Evolutionary conservation across 2,329 filamentous ascomycete genomes (phyloP).

Genomic region (Gnomoniopsis sp.): DNA sequence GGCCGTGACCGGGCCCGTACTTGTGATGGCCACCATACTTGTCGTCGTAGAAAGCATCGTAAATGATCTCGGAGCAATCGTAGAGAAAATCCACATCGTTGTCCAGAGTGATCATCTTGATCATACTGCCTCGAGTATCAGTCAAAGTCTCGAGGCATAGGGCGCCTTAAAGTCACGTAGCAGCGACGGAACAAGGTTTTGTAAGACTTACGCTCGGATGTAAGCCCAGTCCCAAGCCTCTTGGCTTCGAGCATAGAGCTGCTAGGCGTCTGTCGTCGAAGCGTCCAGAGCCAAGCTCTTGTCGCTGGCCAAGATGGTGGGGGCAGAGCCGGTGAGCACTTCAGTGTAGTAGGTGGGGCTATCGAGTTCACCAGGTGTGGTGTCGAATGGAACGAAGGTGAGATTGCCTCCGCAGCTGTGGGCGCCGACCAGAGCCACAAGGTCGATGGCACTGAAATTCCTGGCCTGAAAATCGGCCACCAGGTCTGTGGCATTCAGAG

Average conservation of each 20-base stretch:
- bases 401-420: constrained; percentile 26
- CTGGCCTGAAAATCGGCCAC: constrained; percentile 22
- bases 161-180: background rate
- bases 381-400: constrained; percentile 23
- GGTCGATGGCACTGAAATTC: constrained; percentile 24
- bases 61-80: constrained; percentile 27
- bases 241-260: constrained; percentile 20
- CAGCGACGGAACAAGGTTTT: background rate
- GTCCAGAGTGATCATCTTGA: constrained; percentile 25
- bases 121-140: constrained; percentile 22
- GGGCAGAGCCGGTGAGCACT: constrained; percentile 22
- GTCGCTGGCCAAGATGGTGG: constrained; percentile 25
- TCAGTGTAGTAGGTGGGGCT: constrained; percentile 25
- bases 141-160: background rate
- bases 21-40: background rate
- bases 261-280: constrained; percentile 23
- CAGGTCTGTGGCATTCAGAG: constrained; percentile 17
- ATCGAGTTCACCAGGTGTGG: constrained; percentile 22
- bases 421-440: constrained; percentile 26
- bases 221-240: constrained; percentile 24
- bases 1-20: background rate
- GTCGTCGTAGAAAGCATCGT: constrained; percentile 18
- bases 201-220: constrained; percentile 25
- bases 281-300: constrained; percentile 23
- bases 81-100: constrained; percentile 22